Conservation (phyloP, 2,329 filamentous ascomycete species). For the Xylaria sp. region DNA sequence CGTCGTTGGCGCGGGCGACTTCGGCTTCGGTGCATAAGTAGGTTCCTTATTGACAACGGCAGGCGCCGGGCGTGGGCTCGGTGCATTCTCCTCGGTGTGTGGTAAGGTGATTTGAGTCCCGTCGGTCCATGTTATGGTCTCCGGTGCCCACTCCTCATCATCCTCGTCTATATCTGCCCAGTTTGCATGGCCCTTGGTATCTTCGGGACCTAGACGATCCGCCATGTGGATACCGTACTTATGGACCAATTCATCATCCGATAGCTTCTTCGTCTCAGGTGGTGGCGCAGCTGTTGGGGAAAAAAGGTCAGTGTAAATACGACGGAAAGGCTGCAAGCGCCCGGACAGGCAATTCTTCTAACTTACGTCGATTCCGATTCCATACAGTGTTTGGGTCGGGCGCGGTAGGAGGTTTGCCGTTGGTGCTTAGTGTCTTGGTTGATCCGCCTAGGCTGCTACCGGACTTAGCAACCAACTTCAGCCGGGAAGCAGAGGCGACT, state of each 20-base stretch:
- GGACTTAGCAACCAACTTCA: slow-evolving; percentile 76
- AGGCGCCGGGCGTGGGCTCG: slow-evolving; percentile 33
- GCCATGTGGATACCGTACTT: slow-evolving; percentile 87
- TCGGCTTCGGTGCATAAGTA: slow-evolving; percentile 44
- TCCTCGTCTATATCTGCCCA: slow-evolving; percentile 92
- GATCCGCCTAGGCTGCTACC: slow-evolving; percentile 62
- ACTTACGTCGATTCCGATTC: slow-evolving; percentile 85
- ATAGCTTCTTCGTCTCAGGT: slow-evolving; percentile 78
- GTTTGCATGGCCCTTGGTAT: slow-evolving; percentile 73
- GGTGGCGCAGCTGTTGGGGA: slow-evolving; percentile 57
- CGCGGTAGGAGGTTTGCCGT: slow-evolving; percentile 60
- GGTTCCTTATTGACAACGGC: slow-evolving; percentile 43
- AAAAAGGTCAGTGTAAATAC: slow-evolving; percentile 31
- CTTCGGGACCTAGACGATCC: slow-evolving; percentile 75
- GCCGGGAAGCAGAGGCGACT: slow-evolving; percentile 59
- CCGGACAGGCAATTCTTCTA: not conserved
- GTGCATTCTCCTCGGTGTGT: slow-evolving; percentile 56
- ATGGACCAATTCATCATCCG: slow-evolving; percentile 81
- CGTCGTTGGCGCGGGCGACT: slow-evolving; percentile 45
- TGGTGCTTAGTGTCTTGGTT: slow-evolving; percentile 51
- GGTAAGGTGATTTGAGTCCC: slow-evolving; percentile 80
- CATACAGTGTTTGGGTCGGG: slow-evolving; percentile 78
- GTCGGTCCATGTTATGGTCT: slow-evolving; percentile 86
- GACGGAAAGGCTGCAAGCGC: slow-evolving; percentile 7
- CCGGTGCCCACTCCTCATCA: slow-evolving; percentile 84